Percentiles rank a stretch among this genome's conserved stretches.
Conservation (phyloP, 2,329 filamentous ascomycete genomes). For the Exophiala sp. region DNA sequence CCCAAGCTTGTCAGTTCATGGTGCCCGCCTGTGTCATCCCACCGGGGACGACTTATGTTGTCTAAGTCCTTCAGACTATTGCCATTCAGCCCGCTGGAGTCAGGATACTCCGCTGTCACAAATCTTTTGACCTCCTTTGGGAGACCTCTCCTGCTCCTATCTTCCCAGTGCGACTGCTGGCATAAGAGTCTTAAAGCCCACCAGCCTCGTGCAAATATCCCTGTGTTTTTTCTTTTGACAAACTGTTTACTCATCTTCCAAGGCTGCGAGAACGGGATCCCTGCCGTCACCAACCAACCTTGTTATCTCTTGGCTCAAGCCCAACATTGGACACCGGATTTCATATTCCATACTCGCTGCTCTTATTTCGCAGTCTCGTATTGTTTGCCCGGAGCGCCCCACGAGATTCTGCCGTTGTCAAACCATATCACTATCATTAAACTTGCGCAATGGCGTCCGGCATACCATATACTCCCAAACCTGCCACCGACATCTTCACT, state of each 20-base stretch:
- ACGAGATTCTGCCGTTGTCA: neutral
- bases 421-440: conserved; percentile 3
- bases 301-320: conserved; percentile 13
- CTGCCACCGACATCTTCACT: conserved; percentile 48
- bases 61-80: neutral
- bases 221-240: too few relatives aligned
- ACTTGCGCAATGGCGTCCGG: conserved; percentile 26
- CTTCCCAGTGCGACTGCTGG: conserved; percentile 6
- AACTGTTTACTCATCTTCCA: conserved; percentile 8
- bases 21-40: neutral
- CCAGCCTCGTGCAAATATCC: conserved; percentile 6
- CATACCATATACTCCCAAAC: conserved; percentile 35
- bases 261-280: conserved; percentile 7
- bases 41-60: neutral
- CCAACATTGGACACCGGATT: neutral
- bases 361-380: neutral
- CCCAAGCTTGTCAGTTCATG: neutral
- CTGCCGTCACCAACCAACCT: neutral
- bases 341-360: neutral
- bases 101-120: neutral
- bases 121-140: conserved; percentile 3
- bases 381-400: neutral
- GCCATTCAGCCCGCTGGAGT: too few relatives aligned
- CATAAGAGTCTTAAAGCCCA: conserved; percentile 17
- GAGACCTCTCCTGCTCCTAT: neutral